Evolutionary conservation across 2,329 filamentous ascomycete species (phyloP), one percentile per base, ranked within the genome.

Genomic region (Xylariaceae sp.): DNA sequence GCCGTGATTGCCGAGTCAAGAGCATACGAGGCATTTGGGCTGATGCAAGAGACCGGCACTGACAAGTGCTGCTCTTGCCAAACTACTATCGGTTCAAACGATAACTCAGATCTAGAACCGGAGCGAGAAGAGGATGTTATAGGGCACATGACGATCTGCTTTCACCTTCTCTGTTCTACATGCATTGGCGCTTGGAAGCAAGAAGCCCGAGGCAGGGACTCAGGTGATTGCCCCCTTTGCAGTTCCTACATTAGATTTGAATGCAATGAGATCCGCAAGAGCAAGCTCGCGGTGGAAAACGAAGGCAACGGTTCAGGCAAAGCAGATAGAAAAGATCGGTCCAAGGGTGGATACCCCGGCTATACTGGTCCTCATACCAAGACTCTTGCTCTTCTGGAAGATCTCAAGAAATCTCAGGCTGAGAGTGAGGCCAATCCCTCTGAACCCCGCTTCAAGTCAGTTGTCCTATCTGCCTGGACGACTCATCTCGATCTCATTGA

Each of bases 391-490:
- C 75, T 99, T 2, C 64, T 99, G 0, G 74, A 85, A n/a, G 84
- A 89, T 54, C 78, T 99, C 7, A 68, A 87, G 1, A 74, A 76
- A 44, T 82, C 83, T 45, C 81, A 83, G 49, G 74, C 75, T 1
- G 81, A 85, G 63, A 89, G 83, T 52, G 76, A 78, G 35, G 72
- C 71, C 0, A 74, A 81, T 10, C 81, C 83, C 0, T 71, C 80
- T 11, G 82, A 91, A 62, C 80, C 82, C 0, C 91, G 91, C 0
- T 87, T 89, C 70, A 97, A 96, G 67, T 94, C 89, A 22, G 90
- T 99, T 12, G 84, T 99, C 6, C 97, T 97, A 69, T 96, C 90
- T 0, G 86, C 85, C n/a, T 97, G 94, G 91, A 97, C 94, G 0
- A 86, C 87, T 0, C 91, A 97, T 65, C 81, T 99, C 14, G 91